Percentiles rank a stretch among this genome's conserved stretches.
phyloP scores from a whole-genome alignment of 345 rosid species.

The Eucalyptus microcorys region DNA sequence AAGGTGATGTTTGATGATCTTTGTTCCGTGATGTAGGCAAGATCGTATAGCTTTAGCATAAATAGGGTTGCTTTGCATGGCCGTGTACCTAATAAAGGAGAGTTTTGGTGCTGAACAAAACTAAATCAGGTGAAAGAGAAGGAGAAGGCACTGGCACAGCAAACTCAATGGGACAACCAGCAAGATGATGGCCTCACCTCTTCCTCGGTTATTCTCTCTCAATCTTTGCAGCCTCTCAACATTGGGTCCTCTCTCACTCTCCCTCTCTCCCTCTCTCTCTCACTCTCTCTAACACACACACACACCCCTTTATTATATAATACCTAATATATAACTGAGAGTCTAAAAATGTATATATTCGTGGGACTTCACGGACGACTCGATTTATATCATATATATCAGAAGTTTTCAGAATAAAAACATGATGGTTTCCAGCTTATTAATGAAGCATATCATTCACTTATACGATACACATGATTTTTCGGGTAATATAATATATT shows the following conservation, averaged over 20 bases:
- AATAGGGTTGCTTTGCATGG: background rate
- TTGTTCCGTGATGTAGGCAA: background rate
- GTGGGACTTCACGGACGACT: background rate
- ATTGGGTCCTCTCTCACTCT: constrained; percentile 19
- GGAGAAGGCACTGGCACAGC: constrained; percentile 37
- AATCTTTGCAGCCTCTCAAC: constrained; percentile 13
- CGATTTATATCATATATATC: background rate
- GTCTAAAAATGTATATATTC: background rate
- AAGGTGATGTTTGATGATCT: constrained; percentile 29
- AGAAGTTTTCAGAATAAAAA: background rate
- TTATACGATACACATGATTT: background rate
- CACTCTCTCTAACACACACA: background rate
- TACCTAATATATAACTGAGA: background rate
- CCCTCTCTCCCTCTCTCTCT: background rate
- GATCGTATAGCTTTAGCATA: background rate
- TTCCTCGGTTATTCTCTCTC: constrained; percentile 19
- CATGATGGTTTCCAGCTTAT: background rate
- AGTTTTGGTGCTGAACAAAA: background rate
- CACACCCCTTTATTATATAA: background rate
- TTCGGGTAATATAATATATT: background rate
- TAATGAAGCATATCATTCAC: background rate
- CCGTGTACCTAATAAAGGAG: background rate
- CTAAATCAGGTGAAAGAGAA: constrained; percentile 51
- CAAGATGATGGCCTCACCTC: constrained; percentile 17
- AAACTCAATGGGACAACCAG: constrained; percentile 7